Evolutionary conservation across 768 basidiomycete genomes (phyloP).

Genomic region (Hericium coralloides): DNA sequence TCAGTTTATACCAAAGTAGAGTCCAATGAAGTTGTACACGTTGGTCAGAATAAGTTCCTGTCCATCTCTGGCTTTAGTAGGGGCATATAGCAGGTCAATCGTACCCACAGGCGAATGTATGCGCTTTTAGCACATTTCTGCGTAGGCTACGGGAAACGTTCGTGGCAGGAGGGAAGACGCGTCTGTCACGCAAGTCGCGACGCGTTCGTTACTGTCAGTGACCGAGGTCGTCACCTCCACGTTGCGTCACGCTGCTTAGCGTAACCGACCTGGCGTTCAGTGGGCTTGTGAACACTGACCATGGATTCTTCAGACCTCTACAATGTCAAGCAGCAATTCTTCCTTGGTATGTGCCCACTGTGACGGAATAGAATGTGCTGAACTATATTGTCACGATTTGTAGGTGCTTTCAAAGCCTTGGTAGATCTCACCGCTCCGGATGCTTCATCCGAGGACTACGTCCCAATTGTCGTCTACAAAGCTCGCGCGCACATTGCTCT

Average conservation of each 20-base stretch:
- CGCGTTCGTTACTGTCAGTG: background rate
- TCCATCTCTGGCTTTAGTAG: no score
- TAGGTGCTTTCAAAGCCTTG: constrained; percentile 65
- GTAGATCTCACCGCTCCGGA: constrained; percentile 48
- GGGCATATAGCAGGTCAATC: no score
- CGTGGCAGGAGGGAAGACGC: background rate
- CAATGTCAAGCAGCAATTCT: constrained; percentile 67
- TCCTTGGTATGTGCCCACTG: constrained; percentile 40
- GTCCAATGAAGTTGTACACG: background rate
- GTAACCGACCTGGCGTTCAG: background rate
- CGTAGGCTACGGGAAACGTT: no score
- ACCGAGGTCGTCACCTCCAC: background rate
- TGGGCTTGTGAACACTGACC: background rate
- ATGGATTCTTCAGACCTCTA: constrained; percentile 61
- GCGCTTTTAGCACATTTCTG: no score
- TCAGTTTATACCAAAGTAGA: background rate
- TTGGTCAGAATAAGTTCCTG: background rate
- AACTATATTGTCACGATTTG: background rate
- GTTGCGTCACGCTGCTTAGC: background rate
- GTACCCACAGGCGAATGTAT: no score
- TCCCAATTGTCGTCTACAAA: constrained; percentile 62
- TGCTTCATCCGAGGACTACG: constrained; percentile 53
- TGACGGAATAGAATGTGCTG: background rate
- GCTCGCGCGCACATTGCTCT: constrained; percentile 72
- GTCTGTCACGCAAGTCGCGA: background rate